Percentiles rank a stretch among this genome's conserved stretches.
phyloP scores from a whole-genome alignment of 108 stramenopile genomes.

The Fistulifera pelliculosa region DNA sequence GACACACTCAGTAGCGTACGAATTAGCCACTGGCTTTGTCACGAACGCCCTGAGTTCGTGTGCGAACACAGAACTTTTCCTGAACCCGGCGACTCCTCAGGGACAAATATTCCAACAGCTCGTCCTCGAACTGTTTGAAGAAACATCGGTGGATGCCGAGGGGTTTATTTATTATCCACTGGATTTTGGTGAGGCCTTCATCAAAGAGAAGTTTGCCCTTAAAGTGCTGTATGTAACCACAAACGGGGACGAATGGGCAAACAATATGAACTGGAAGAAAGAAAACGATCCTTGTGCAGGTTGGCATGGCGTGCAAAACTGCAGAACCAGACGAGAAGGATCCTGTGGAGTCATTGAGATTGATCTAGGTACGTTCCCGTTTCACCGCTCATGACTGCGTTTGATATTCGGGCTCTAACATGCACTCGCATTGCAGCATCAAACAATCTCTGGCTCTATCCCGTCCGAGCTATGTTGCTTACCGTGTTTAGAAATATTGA shows the following conservation, averaged over 20 bases:
- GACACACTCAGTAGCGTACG: too few species aligned
- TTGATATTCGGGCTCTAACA: too few species aligned
- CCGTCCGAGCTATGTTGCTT: conserved; percentile 12
- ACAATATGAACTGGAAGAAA: not conserved
- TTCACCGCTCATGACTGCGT: not conserved
- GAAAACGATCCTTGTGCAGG: conserved; percentile 3
- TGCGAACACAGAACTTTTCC: not conserved
- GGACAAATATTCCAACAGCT: not conserved
- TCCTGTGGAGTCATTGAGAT: not conserved
- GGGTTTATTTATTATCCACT: not conserved
- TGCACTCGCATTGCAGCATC: not conserved
- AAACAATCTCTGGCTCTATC: conserved; percentile 1
- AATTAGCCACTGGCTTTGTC: too few species aligned
- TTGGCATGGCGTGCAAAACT: conserved; percentile 2
- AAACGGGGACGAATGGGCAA: not conserved
- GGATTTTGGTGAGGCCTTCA: not conserved
- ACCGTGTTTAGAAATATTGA: not conserved
- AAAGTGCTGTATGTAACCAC: not conserved
- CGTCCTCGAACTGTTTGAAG: not conserved
- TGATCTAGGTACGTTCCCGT: conserved; percentile 5
- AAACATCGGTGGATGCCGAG: not conserved
- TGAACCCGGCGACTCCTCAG: not conserved
- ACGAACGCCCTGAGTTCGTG: not conserved
- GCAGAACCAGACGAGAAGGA: conserved; percentile 2
- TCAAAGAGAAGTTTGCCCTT: not conserved